phyloP scores from a whole-genome alignment of 352 stramenopile genomes.

The Phytophthora idaei region DNA sequence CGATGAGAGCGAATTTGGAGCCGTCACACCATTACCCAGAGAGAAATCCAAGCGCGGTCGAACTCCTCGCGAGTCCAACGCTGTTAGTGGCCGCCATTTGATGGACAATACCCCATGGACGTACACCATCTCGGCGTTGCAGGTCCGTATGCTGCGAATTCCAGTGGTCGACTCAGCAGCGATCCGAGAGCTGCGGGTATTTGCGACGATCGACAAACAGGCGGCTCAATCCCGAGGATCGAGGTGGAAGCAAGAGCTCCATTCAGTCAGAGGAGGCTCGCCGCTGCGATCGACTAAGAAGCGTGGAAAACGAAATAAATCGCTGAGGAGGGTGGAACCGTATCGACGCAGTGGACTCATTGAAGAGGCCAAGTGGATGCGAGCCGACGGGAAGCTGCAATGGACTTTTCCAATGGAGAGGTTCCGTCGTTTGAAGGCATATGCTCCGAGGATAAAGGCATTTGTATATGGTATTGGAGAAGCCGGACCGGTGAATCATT shows the following conservation, averaged over 20 bases:
- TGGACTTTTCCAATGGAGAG: constrained; percentile 67
- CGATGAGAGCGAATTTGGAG: constrained; percentile 21
- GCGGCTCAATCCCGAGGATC: constrained; percentile 55
- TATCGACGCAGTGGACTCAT: constrained; percentile 49
- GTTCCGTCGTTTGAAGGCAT: constrained; percentile 73
- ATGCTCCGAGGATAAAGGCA: constrained; percentile 66
- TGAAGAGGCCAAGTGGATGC: constrained; percentile 60
- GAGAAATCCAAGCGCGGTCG: constrained; percentile 13
- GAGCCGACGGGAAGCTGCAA: constrained; percentile 53
- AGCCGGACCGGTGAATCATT: constrained; percentile 21
- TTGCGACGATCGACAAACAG: constrained; percentile 59
- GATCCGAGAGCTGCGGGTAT: constrained; percentile 65
- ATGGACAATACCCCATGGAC: constrained; percentile 56
- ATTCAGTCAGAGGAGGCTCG: constrained; percentile 2
- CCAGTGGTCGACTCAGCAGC: constrained; percentile 36
- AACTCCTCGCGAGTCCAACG: constrained; percentile 9
- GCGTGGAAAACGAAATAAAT: not conserved
- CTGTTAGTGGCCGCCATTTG: constrained; percentile 26
- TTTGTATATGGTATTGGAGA: constrained; percentile 70
- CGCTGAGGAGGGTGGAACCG: not conserved
- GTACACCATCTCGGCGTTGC: constrained; percentile 46
- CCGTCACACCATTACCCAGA: constrained; percentile 20
- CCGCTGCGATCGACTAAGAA: constrained; percentile 6
- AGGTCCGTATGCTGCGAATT: constrained; percentile 55
- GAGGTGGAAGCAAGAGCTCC: constrained; percentile 55